Conservation (phyloP, 768 basidiomycete species). For the Vishniacozyma victoriae region DNA sequence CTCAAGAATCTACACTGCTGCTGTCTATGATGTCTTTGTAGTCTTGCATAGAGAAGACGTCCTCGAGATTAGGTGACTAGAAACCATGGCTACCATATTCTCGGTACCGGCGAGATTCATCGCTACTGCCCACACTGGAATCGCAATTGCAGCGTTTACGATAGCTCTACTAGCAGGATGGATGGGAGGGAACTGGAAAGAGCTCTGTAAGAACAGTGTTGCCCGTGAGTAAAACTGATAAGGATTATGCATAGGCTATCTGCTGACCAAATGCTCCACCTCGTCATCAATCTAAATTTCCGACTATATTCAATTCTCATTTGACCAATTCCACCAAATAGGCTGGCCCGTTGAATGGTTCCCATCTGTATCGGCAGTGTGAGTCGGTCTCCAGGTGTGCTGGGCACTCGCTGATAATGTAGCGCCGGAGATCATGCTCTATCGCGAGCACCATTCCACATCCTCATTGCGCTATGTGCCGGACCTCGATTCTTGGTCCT, state of each 20-base stretch:
- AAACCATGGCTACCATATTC: too few relatives aligned
- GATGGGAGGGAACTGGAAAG: conserved; percentile 63
- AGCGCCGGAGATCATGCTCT: conserved; percentile 91
- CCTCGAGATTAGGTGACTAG: too few relatives aligned
- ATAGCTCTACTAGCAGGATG: conserved; percentile 62
- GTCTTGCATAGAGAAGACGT: too few relatives aligned
- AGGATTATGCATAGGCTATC: too few relatives aligned
- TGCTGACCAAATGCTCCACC: too few relatives aligned
- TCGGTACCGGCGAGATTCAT: conserved; percentile 54
- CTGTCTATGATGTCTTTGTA: too few relatives aligned
- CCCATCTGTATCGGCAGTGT: conserved; percentile 62
- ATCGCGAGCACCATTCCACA: conserved; percentile 68
- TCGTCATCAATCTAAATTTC: too few relatives aligned
- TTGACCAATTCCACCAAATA: conserved; percentile 24
- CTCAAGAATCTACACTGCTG: too few relatives aligned
- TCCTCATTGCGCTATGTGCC: conserved; percentile 77
- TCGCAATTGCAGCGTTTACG: conserved; percentile 63
- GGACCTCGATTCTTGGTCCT: conserved; percentile 60
- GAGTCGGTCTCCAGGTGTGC: conserved; percentile 4
- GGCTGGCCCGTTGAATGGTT: conserved; percentile 84
- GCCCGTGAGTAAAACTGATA: conserved; percentile 17
- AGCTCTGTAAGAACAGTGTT: conserved; percentile 77
- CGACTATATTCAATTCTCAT: neutral
- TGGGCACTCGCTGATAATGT: neutral
- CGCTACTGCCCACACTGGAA: conserved; percentile 60